These are phyloP conservation scores for Amanita rubescens DNA, from an alignment of 768 basidiomycete genomes.

Conservation along the genomic window DNA sequence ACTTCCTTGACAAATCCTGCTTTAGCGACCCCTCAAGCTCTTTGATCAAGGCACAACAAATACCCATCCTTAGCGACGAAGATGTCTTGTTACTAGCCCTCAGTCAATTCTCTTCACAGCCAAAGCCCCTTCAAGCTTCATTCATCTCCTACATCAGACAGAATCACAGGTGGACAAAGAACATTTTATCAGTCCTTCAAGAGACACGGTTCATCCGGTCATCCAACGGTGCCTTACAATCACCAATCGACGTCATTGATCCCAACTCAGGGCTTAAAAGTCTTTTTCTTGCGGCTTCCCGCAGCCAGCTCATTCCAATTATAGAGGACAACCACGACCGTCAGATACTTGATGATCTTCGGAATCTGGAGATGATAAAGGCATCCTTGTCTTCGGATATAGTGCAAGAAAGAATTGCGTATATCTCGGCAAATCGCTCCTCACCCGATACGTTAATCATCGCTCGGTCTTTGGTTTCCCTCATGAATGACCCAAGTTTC, in stretches of 20 bases:
- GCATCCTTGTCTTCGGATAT: constrained; percentile 22
- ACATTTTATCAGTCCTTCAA: constrained; percentile 17
- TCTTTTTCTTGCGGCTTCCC: constrained; percentile 5
- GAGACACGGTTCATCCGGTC: constrained; percentile 21
- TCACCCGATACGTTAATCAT: constrained; percentile 7
- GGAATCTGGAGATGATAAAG: constrained; percentile 21
- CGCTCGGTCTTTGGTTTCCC: constrained; percentile 16
- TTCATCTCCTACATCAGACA: constrained; percentile 22
- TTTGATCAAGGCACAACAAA: constrained; percentile 17
- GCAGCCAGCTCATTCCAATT: neutral
- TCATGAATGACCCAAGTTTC: constrained; percentile 12
- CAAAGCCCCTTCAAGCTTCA: constrained; percentile 17
- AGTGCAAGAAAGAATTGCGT: constrained; percentile 27
- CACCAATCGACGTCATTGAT: constrained; percentile 19
- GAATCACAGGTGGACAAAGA: constrained; percentile 14
- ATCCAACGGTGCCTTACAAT: constrained; percentile 11
- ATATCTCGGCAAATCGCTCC: constrained; percentile 18
- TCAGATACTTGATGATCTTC: constrained; percentile 10
- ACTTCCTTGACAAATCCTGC: constrained; percentile 22
- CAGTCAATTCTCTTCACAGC: constrained; percentile 22
- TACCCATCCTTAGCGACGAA: constrained; percentile 13
- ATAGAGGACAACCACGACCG: neutral
- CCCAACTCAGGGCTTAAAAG: constrained; percentile 12
- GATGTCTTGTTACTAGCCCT: constrained; percentile 22
- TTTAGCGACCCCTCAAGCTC: constrained; percentile 16